Evolutionary conservation across 306 rosid genomes (phyloP).

Genomic region (Ormosia semicastrata): DNA sequence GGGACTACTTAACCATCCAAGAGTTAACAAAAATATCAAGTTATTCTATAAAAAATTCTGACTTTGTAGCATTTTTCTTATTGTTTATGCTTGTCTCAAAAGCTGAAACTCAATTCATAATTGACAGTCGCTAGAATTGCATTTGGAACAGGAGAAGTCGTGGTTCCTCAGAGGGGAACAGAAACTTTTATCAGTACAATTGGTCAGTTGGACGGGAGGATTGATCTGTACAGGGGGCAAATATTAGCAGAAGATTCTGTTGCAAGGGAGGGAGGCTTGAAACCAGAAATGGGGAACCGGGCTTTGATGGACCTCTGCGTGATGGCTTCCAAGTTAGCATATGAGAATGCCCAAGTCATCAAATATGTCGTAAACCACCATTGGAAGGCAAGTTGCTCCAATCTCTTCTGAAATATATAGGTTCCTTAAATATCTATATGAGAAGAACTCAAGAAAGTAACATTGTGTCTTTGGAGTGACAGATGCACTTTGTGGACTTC

Average conservation of each 20-base stretch:
- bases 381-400: slow-evolving; percentile 62
- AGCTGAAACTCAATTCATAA: not conserved
- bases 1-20: not conserved
- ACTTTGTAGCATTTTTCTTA: no score
- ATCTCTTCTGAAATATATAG: not conserved
- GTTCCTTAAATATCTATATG: not conserved
- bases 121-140: not conserved
- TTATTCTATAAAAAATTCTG: not conserved
- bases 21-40: not conserved
- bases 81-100: not conserved
- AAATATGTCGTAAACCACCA: slow-evolving; percentile 40
- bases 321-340: slow-evolving; percentile 76
- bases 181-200: slow-evolving; percentile 63
- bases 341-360: slow-evolving; percentile 61
- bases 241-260: slow-evolving; percentile 11
- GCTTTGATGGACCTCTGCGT: slow-evolving; percentile 71
- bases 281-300: slow-evolving; percentile 37
- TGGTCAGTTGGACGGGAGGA: slow-evolving; percentile 64
- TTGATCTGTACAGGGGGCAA: slow-evolving; percentile 39
- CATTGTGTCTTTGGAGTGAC: slow-evolving; percentile 18
- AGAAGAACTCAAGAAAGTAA: not conserved
- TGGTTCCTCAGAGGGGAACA: slow-evolving; percentile 59
- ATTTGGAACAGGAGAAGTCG: slow-evolving; percentile 50
- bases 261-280: slow-evolving; percentile 18
- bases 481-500: slow-evolving; percentile 81